A percentile compares a stretch with the other conserved stretches of the same genome.
These are phyloP conservation scores for Euphorbia lathyris DNA, from an alignment of 345 rosid species.

Conservation along the genomic window DNA sequence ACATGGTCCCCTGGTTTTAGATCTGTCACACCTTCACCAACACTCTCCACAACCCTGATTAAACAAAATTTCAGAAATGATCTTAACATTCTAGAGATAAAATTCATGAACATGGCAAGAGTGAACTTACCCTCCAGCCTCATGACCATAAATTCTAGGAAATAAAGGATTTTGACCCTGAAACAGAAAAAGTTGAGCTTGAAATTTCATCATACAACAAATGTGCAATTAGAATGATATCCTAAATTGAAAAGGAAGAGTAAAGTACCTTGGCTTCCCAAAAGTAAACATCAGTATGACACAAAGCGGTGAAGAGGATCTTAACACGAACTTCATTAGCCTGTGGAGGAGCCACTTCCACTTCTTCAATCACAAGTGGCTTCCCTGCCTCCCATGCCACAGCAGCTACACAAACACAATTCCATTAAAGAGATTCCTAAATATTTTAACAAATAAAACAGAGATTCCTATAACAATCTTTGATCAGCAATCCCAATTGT, in stretches of 20 bases:
- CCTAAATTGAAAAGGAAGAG: background rate
- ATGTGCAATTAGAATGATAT: background rate
- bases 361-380: constrained; percentile 78
- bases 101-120: background rate
- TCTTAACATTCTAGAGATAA: too few relatives aligned
- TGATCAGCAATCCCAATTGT: background rate
- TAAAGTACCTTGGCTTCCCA: constrained; percentile 85
- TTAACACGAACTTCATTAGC: constrained; percentile 73
- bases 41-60: constrained; percentile 41
- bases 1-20: constrained; percentile 44
- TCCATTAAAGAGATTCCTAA: too few relatives aligned
- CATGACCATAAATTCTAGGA: constrained; percentile 82
- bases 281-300: constrained; percentile 93
- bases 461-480: too few relatives aligned
- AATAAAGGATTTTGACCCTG: constrained; percentile 76
- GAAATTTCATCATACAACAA: background rate
- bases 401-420: constrained; percentile 75
- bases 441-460: too few relatives aligned
- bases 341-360: constrained; percentile 91
- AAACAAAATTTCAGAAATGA: background rate
- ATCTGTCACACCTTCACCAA: constrained; percentile 39
- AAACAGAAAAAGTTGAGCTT: background rate
- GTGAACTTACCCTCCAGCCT: constrained; percentile 65
- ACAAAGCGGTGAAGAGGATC: constrained; percentile 71
- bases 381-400: constrained; percentile 95